phyloP scores from a whole-genome alignment of 805 yeast species.

The Kuraishia hungarica region DNA sequence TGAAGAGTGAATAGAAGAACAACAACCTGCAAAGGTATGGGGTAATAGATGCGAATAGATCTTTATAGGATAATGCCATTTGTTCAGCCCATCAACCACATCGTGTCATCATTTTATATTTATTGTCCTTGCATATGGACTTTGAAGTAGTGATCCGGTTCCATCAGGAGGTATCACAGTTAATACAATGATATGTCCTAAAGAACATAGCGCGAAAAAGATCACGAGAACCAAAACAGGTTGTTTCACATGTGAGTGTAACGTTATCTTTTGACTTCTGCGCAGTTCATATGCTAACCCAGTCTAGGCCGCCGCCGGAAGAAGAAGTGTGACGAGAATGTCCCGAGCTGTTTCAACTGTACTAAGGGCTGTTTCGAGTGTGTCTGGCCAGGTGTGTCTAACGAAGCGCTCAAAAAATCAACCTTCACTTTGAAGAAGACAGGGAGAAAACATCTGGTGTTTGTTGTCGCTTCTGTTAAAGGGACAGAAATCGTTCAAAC shows the following conservation, averaged over 20 bases:
- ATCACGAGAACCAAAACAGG: slow-evolving; percentile 2
- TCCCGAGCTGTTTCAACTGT: slow-evolving; percentile 43
- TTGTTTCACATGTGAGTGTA: slow-evolving; percentile 3
- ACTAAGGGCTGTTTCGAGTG: slow-evolving; percentile 9
- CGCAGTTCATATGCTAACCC: neutral
- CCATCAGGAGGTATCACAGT: neutral
- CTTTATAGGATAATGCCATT: neutral
- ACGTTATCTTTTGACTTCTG: neutral
- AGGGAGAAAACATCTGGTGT: neutral
- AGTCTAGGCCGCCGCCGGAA: slow-evolving; percentile 22
- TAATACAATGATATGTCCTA: neutral
- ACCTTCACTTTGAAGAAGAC: neutral
- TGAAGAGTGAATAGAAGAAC: neutral
- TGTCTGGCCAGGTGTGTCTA: neutral
- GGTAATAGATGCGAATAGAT: neutral
- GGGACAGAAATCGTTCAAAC: neutral
- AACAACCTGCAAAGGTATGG: neutral
- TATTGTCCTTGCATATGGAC: neutral
- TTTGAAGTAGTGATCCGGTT: neutral
- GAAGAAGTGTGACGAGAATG: slow-evolving; percentile 48
- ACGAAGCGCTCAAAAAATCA: neutral
- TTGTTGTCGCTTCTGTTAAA: neutral
- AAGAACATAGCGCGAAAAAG: neutral
- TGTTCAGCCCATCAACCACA: neutral
- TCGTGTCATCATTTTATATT: neutral